Evolutionary conservation across 768 basidiomycete species (phyloP).

Genomic region (Clavaria fumosa): DNA sequence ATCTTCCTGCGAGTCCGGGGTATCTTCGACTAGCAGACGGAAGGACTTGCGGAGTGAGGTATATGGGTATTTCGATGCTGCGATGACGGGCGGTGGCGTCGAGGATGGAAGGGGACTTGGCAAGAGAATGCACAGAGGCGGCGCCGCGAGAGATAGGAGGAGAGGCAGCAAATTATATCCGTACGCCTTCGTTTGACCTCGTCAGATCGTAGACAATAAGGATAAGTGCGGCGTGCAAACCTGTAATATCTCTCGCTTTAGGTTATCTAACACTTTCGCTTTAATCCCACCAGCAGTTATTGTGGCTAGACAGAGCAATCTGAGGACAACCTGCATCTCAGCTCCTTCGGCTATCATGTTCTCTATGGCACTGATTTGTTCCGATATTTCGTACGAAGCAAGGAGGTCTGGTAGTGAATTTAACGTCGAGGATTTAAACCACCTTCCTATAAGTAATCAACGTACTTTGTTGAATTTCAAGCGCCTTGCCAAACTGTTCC

Average conservation of each 20-base stretch:
- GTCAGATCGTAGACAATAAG: slow-evolving; percentile 14
- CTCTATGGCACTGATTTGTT: slow-evolving; percentile 78
- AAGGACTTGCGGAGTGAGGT: slow-evolving; percentile 62
- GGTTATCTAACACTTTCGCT: slow-evolving; percentile 65
- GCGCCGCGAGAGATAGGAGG: slow-evolving; percentile 45
- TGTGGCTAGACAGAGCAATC: slow-evolving; percentile 77
- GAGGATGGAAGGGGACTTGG: slow-evolving; percentile 52
- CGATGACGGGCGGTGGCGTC: slow-evolving; percentile 22
- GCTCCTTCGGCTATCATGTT: slow-evolving; percentile 80
- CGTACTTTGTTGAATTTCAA: slow-evolving; percentile 94
- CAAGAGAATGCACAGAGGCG: slow-evolving; percentile 52
- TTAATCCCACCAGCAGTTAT: slow-evolving; percentile 80
- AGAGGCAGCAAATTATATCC: slow-evolving; percentile 60
- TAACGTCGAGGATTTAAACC: background rate
- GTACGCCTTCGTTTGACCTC: slow-evolving; percentile 40
- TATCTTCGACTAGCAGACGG: slow-evolving; percentile 85
- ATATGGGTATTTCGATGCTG: slow-evolving; percentile 54
- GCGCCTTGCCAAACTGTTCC: slow-evolving; percentile 76
- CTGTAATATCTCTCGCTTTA: slow-evolving; percentile 89
- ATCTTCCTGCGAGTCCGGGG: slow-evolving; percentile 57
- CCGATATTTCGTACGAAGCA: slow-evolving; percentile 72
- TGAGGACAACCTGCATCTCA: slow-evolving; percentile 61
- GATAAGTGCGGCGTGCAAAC: slow-evolving; percentile 16
- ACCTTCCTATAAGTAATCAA: slow-evolving; percentile 3
- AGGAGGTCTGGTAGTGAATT: slow-evolving; percentile 54